A percentile compares a stretch with the other conserved stretches of the same genome.
Evolutionary conservation across 2,329 filamentous ascomycete species (phyloP).

Genomic region (Botrytis sinoallii): DNA sequence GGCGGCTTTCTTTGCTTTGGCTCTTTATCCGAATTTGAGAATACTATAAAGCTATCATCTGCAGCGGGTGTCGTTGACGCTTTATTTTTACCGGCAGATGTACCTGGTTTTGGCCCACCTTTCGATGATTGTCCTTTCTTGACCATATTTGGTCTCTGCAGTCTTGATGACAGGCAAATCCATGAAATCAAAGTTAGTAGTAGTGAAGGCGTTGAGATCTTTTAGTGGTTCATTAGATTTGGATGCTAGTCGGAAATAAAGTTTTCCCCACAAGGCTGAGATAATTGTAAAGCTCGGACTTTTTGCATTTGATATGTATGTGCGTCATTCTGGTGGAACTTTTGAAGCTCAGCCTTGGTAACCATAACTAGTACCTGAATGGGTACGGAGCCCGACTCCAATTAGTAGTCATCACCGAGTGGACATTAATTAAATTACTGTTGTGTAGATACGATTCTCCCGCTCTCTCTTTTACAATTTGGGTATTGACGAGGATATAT

Average conservation of each 20-base stretch:
- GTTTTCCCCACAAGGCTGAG: slow-evolving; percentile 15
- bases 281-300: not conserved
- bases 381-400: not conserved
- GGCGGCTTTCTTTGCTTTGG: slow-evolving; percentile 36
- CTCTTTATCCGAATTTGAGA: slow-evolving; percentile 57
- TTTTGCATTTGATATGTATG: not conserved
- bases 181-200: slow-evolving; percentile 14
- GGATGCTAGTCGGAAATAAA: not conserved
- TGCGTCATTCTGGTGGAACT: slow-evolving; percentile 8
- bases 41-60: slow-evolving; percentile 54
- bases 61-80: slow-evolving; percentile 32
- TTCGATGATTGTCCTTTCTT: slow-evolving; percentile 38
- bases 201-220: not conserved
- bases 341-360: not conserved
- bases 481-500: not conserved
- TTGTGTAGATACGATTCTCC: not conserved
- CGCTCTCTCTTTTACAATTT: not conserved
- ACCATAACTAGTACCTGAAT: too few species aligned
- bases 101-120: slow-evolving; percentile 36
- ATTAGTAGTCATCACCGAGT: not conserved
- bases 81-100: slow-evolving; percentile 33
- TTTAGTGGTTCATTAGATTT: not conserved
- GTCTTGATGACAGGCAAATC: slow-evolving; percentile 14
- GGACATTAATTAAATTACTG: not conserved
- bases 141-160: slow-evolving; percentile 35